A percentile compares a stretch with the other conserved stretches of the same genome.
These are phyloP conservation scores for Begonia peltatifolia DNA, from an alignment of 306 rosid species.

Conservation along the genomic window DNA sequence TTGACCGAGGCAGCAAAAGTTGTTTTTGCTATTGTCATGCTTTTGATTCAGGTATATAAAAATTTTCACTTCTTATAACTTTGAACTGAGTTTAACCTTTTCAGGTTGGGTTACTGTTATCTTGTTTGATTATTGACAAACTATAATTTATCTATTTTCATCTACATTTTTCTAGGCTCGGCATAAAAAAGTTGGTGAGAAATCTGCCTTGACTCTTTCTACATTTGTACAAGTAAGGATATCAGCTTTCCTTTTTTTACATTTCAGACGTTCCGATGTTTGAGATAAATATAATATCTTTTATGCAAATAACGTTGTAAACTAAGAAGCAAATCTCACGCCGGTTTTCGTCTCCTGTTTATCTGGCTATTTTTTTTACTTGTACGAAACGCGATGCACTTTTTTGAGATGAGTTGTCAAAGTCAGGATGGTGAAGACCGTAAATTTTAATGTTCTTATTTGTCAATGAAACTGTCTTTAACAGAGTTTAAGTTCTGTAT, in stretches of 20 bases:
- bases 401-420: too few species aligned
- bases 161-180: constrained; percentile 55
- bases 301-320: too few species aligned
- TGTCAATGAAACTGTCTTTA: too few species aligned
- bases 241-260: not conserved
- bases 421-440: too few species aligned
- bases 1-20: constrained; percentile 84
- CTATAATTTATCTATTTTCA: not conserved
- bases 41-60: constrained; percentile 50
- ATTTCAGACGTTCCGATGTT: too few species aligned
- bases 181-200: constrained; percentile 93
- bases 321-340: too few species aligned
- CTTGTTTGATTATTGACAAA: not conserved
- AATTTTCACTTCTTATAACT: not conserved
- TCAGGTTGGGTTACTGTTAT: not conserved
- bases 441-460: too few species aligned
- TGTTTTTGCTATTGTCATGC: constrained; percentile 86
- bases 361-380: too few species aligned
- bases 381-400: too few species aligned
- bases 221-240: constrained; percentile 60
- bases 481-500: too few species aligned
- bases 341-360: too few species aligned
- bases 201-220: constrained; percentile 83
- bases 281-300: too few species aligned
- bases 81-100: not conserved